Base-by-base conservation (phyloP, 1,284 basidiomycete species). In the Melampsora larici-populina region DNA sequence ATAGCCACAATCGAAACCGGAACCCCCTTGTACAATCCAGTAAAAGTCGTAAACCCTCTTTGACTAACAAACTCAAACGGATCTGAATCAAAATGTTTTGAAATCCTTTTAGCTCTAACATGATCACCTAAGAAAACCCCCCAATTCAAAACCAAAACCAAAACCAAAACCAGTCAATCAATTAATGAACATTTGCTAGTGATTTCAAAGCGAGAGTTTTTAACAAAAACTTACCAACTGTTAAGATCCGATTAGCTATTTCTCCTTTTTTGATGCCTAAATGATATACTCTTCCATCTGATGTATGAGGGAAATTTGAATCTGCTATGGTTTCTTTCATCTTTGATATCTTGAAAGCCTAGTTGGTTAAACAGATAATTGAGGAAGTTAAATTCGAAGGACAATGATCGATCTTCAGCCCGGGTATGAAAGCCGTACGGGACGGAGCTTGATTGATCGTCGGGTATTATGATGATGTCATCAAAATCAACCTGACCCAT, bases 41-140 rank as follows among this genome's bases (percentile, higher is more conserved):
- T 75, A 60, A 75, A 55, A 7, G 73, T 75, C 26, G 73, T 75
- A 36, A 75, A 75, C 13, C 73, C 73, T 31, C 73, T 48, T 36
- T 75, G 64, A 36, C 73, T 75, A 21, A 66, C 66, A 46, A 40
- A 40, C 65, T 67, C 65, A 24, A 75, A 75, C 1, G 65, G 64
- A 17, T 13, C 49, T 24, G 46, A 36, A 55, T 75, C 73, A 6
- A 75, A 46, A 24, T 66, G 58, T 24, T 55, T 40, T 0, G 73
- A 18, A 18, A 75, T 75, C 43, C 73, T 58, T 26, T 65, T 29
- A 2, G 73, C 73, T 43, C 73, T n/a, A 36, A 55, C 73, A 29
- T 36, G 73, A 68, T 75, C 73, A 31, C 63, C 63, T 64, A 17
- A 18, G 24, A 55, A 55, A 13, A 55, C 51, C 9, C 36, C 3